Evolutionary conservation across 1,284 basidiomycete genomes (phyloP).

Genomic region (Quambalaria eucalypti): DNA sequence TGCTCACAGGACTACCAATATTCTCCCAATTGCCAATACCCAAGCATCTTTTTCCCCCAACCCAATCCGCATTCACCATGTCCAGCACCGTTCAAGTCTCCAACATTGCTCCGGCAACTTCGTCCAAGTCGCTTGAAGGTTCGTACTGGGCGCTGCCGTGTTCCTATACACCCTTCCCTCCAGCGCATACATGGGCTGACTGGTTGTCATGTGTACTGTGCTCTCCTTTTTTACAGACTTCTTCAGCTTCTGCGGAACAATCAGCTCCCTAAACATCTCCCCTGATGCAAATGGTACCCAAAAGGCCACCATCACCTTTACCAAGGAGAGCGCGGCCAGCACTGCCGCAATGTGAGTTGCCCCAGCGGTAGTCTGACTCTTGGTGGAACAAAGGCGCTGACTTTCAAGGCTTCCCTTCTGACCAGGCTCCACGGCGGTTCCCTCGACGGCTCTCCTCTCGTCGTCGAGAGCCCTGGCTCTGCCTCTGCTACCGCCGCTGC

Average conservation of each 20-base stretch:
- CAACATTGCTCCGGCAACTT: background rate
- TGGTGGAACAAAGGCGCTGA: background rate
- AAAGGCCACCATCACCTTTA: conserved; percentile 17
- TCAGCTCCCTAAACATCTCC: conserved; percentile 17
- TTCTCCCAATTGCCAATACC: too few relatives aligned
- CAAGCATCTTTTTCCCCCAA: too few relatives aligned
- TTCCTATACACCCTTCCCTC: background rate
- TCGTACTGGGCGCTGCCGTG: background rate
- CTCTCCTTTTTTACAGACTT: conserved; percentile 13
- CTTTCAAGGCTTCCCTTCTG: background rate
- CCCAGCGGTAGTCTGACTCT: background rate
- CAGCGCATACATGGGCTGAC: background rate
- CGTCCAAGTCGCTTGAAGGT: background rate
- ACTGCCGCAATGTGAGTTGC: conserved; percentile 23
- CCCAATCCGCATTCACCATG: background rate
- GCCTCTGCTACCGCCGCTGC: conserved; percentile 4
- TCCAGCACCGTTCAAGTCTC: background rate
- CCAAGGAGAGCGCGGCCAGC: conserved; percentile 22
- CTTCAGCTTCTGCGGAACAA: conserved; percentile 37
- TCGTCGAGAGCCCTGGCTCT: conserved; percentile 13
- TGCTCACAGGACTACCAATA: too few relatives aligned
- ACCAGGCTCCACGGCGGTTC: conserved; percentile 24
- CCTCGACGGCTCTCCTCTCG: conserved; percentile 28
- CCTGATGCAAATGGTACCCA: conserved; percentile 15
- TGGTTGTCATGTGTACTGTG: background rate